phyloP scores from a whole-genome alignment of 257 asterid genomes.

The Solanum pinnatisectum region DNA sequence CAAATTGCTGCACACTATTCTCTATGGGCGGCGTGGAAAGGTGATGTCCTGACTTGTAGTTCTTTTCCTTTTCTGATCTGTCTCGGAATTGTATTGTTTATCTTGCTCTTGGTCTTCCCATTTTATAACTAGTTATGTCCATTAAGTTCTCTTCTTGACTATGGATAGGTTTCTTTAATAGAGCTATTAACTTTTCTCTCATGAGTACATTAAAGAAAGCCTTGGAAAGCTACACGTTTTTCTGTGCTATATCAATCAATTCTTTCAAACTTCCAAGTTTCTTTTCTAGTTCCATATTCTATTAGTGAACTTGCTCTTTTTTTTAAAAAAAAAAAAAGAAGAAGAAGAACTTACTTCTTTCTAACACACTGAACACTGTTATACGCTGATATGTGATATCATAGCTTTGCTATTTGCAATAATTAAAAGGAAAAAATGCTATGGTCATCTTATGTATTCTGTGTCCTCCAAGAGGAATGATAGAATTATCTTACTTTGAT shows the following conservation, averaged over 20 bases:
- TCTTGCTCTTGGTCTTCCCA: background rate
- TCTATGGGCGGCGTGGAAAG: slow-evolving; percentile 94
- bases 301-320: background rate
- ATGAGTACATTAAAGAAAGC: background rate
- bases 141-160: background rate
- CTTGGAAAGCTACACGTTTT: background rate
- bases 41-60: slow-evolving; percentile 21
- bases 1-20: slow-evolving; percentile 63
- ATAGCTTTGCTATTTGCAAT: background rate
- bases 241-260: background rate
- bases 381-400: background rate
- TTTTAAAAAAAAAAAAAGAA: background rate
- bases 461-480: background rate
- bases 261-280: background rate
- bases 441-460: background rate
- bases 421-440: background rate
- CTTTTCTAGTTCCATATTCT: background rate
- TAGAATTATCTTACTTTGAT: background rate
- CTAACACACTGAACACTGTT: background rate
- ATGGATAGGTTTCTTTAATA: background rate
- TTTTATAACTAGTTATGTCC: background rate
- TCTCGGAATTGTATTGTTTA: background rate
- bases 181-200: background rate
- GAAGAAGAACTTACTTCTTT: background rate
- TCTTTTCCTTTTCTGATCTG: background rate